Base-by-base conservation (phyloP, 805 yeast species). In the Candida endomychidarum region DNA sequence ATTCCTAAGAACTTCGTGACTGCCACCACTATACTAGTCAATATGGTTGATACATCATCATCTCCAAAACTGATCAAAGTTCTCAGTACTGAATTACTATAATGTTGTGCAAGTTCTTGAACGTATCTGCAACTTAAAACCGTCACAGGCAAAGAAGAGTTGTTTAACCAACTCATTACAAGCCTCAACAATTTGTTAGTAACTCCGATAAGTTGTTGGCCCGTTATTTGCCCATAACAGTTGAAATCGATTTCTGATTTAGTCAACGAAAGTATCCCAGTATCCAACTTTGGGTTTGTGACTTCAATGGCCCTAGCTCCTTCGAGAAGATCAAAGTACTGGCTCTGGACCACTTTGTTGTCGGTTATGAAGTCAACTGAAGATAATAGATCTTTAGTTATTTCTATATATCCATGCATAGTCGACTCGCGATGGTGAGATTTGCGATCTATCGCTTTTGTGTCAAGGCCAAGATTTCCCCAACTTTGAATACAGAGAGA, bases 271-370 rank as follows among this genome's bases (percentile, higher is more conserved):
- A 86, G 71, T 39, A 85, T 52, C 2, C 91, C 88, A 0, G 96
- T 80, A 57, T 91, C 99, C 51, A 91, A 69, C 46, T 76, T 78
- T 8, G 71, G 67, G 55, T 87, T 87, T 41, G 80, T 71, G 10
- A 83, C 74, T 58, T 90, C 98, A 45, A 88, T 65, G 0, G 98
- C 96, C 49, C 90, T 81, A 1, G 96, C 86, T 0, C 96, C 95
- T 50, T 87, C 88, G 46, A 83, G 68, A 33, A 91, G 69, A 40
- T 80, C 77, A 61, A 88, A 87, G 19, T 63, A 62, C 0, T 78
- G 73, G 8, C 76, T 70, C 50, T 79, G 79, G 4, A 77, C 76
- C 14, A 91, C 79, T 34, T 74, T 68, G 22, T 81, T 82, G 26
- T 75, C 72, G 12, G 58, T 54, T 26, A 82, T 56, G 2, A 45